These are phyloP conservation scores for Suhomyces sp. DNA, from an alignment of 805 yeast species.

Conservation along the genomic window DNA sequence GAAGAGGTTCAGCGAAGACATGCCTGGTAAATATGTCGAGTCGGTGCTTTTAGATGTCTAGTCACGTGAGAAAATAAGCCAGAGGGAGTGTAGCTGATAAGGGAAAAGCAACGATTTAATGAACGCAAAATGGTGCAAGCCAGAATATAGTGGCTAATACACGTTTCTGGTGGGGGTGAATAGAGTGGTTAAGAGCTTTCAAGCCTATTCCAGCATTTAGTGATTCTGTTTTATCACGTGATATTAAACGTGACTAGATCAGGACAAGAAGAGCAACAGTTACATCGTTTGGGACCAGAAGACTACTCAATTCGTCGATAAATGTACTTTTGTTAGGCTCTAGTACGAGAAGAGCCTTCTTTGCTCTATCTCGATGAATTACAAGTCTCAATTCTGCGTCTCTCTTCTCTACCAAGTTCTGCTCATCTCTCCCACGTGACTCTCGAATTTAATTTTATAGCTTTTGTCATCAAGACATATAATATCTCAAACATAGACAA, in stretches of 20 bases:
- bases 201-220: not conserved
- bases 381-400: not conserved
- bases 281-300: not conserved
- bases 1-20: conserved; percentile 35
- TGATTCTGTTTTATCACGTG: not conserved
- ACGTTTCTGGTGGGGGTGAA: too few species aligned
- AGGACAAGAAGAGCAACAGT: not conserved
- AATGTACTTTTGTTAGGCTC: too few species aligned
- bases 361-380: not conserved
- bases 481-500: not conserved
- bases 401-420: not conserved
- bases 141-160: too few species aligned
- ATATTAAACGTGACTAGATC: not conserved
- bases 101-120: not conserved
- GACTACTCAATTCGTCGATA: not conserved
- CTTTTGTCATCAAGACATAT: not conserved
- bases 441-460: not conserved
- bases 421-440: not conserved
- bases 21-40: conserved; percentile 1
- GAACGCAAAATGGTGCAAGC: too few species aligned
- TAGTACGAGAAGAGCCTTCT: not conserved
- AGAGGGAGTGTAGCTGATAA: not conserved
- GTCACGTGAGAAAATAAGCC: not conserved
- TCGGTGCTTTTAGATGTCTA: not conserved
- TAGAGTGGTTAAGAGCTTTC: not conserved